Evolutionary conservation across 306 rosid species (phyloP), one percentile per base, ranked within the genome.

Genomic region (Luffa aegyptiaca): DNA sequence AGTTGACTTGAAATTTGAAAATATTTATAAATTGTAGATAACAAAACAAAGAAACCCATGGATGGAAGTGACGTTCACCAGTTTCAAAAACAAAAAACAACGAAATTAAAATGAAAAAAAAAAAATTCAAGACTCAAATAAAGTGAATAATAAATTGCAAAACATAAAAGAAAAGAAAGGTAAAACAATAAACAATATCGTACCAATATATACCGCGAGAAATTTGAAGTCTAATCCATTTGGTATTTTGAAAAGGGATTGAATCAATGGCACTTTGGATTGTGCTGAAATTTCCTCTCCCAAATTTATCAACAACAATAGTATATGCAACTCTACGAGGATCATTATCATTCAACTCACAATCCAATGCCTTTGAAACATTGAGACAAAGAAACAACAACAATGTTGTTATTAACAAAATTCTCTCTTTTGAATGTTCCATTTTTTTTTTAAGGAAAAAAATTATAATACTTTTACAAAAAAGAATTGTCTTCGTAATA

Each of bases 191-290:
- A 7, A 76, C 11, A 0, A n/a, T n/a, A 45, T 2, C 37, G n/a
- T 79, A 79, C 82, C 35, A 10, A 55, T 65, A 79, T 31, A 26
- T 76, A 74, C 80, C 92, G 2, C 77, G 65, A 37, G 36, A 69
- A 9, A 87, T 85, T 52, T 78, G 80, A 58, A 89, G 16, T 35
- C 80, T 80, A n/a, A 87, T 79, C 89, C 92, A 89, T 48, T 10
- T 16, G 5, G 12, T 13, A 5, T 72, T 87, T 46, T 49, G 31
- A 4, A 10, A 3, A 1, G 76, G 61, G 35, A 89, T 49, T 7
- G 84, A 85, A 71, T 89, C 85, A 74, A 89, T 84, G 48, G 90
- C 92, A 33, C 81, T 82, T 80, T 89, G 90, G 8, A 89, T 26
- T 8, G 85, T 79, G 4, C 2, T 45, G 77, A 89, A 89, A 37